These are phyloP conservation scores for Mimosa bimucronata DNA, from an alignment of 306 rosid species.

Conservation along the genomic window DNA sequence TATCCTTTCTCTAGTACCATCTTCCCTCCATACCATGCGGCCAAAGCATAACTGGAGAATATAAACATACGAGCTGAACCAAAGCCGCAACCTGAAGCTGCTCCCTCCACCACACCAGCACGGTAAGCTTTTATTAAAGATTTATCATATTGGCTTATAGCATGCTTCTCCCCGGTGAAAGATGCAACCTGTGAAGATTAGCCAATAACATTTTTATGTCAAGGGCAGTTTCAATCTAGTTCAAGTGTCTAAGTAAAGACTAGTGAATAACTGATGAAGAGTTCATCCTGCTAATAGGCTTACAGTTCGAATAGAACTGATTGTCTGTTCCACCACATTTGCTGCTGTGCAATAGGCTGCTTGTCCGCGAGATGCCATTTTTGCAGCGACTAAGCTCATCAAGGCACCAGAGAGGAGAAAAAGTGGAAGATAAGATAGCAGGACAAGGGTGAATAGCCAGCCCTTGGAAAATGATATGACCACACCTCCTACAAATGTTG, in stretches of 20 bases:
- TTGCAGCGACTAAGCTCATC: constrained; percentile 45
- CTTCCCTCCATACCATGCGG: constrained; percentile 79
- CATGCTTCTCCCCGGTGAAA: constrained; percentile 86
- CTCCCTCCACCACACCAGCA: constrained; percentile 63
- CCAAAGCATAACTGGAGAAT: constrained; percentile 60
- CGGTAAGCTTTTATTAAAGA: constrained; percentile 64
- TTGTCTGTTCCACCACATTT: constrained; percentile 75
- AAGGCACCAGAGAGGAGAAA: constrained; percentile 61
- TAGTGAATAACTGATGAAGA: not conserved
- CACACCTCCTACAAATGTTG: constrained; percentile 75
- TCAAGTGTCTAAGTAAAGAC: not conserved
- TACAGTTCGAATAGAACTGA: constrained; percentile 87
- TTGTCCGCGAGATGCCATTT: constrained; percentile 66
- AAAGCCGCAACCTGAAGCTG: constrained; percentile 75
- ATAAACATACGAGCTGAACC: constrained; percentile 47
- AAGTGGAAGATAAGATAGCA: constrained; percentile 74
- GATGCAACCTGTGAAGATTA: constrained; percentile 73
- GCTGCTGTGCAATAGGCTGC: constrained; percentile 71
- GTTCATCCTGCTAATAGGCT: constrained; percentile 18
- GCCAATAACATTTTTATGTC: constrained; percentile 11
- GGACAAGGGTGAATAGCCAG: constrained; percentile 79
- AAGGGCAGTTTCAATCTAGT: not conserved
- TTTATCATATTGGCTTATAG: constrained; percentile 59
- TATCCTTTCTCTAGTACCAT: constrained; percentile 85
- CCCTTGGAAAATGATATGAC: constrained; percentile 66